These are phyloP conservation scores for Lolium perenne DNA, from an alignment of 176 grass and related monocot species.

Conservation along the genomic window DNA sequence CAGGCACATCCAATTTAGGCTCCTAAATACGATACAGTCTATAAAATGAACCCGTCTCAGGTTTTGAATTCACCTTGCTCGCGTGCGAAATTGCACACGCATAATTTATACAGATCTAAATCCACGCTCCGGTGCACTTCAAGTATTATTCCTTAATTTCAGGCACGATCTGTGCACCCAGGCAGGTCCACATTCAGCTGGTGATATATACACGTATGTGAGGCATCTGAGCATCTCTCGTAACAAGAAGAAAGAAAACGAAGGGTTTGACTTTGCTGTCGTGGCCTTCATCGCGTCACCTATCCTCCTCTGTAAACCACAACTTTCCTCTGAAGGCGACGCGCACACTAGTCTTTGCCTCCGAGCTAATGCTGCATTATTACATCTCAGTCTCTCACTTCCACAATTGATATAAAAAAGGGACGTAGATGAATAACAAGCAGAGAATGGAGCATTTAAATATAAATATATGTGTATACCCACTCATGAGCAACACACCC, in stretches of 20 bases:
- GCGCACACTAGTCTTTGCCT: neutral
- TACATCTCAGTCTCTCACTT: neutral
- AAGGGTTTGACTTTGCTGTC: slow-evolving; percentile 13
- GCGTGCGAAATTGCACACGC: no score
- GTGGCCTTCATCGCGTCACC: slow-evolving; percentile 21
- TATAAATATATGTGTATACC: neutral
- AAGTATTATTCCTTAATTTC: no score
- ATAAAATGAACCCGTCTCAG: no score
- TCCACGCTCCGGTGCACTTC: no score
- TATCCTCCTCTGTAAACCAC: slow-evolving; percentile 5
- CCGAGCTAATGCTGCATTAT: slow-evolving; percentile 22
- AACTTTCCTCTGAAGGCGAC: slow-evolving; percentile 26
- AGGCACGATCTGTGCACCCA: neutral
- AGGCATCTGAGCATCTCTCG: neutral
- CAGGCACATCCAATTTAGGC: no score
- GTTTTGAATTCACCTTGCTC: no score
- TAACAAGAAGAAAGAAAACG: neutral
- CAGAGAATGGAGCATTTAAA: no score
- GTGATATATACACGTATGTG: neutral
- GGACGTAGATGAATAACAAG: neutral
- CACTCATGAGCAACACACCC: slow-evolving; percentile 25
- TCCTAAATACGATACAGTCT: no score
- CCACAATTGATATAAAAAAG: neutral
- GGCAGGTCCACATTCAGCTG: slow-evolving; percentile 29
- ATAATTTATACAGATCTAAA: no score